A percentile compares a stretch with the other conserved stretches of the same genome.
These are phyloP conservation scores for Talaromyces sp. DNA, from an alignment of 2,329 filamentous ascomycete species.

Conservation along the genomic window DNA sequence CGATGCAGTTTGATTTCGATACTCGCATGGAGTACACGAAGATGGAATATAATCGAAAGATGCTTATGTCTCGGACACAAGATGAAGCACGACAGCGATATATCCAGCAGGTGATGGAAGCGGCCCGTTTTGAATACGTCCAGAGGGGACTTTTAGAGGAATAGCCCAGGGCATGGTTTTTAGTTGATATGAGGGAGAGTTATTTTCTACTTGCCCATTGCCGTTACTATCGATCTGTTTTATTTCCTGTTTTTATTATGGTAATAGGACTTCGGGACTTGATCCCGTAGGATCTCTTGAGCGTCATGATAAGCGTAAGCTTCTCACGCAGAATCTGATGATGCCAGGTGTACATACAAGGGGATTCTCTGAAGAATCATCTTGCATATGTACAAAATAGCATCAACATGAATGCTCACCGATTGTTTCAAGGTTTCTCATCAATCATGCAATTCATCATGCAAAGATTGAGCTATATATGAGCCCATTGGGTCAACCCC, in stretches of 20 bases:
- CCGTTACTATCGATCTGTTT: background rate
- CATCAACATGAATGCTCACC: background rate
- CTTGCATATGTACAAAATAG: background rate
- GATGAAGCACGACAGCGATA: slow-evolving; percentile 8
- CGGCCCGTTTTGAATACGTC: background rate
- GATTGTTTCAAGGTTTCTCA: background rate
- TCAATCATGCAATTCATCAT: background rate
- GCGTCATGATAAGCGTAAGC: background rate
- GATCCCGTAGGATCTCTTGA: background rate
- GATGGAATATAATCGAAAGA: slow-evolving; percentile 8
- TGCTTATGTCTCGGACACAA: slow-evolving; percentile 5
- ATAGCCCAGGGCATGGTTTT: background rate
- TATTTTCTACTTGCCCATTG: background rate
- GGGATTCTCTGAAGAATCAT: background rate
- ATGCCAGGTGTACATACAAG: background rate
- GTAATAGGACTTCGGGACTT: background rate
- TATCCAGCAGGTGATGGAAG: background rate
- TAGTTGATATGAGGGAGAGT: background rate
- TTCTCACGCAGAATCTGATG: background rate
- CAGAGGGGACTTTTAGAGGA: background rate
- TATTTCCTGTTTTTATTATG: background rate
- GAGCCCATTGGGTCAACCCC: background rate
- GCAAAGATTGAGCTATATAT: background rate
- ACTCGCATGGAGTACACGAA: background rate
- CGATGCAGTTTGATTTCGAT: background rate